phyloP scores from a whole-genome alignment of 2,329 filamentous ascomycete genomes.

The Eutypa lata region DNA sequence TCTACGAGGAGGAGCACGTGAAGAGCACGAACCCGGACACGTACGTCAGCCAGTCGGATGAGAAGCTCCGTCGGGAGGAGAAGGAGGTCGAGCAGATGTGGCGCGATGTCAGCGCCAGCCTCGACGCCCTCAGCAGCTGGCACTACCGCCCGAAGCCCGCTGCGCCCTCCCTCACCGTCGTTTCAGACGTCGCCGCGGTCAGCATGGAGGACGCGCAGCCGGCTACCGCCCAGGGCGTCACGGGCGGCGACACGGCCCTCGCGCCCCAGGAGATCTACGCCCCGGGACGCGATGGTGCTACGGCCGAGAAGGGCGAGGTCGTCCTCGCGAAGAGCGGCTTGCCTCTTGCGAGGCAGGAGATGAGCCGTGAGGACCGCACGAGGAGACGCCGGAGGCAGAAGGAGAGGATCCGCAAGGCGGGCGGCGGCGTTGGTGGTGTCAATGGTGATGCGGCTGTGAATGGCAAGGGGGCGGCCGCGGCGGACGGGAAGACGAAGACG shows the following conservation, averaged over 20 bases:
- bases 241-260: constrained; percentile 67
- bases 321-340: constrained; percentile 68
- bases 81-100: constrained; percentile 79
- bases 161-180: constrained; percentile 77
- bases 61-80: constrained; percentile 79
- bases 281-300: constrained; percentile 59
- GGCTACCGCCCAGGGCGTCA: constrained; percentile 71
- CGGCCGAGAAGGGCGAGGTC: constrained; percentile 64
- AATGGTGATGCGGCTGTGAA: constrained; percentile 5
- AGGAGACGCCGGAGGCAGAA: constrained; percentile 76
- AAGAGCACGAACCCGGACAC: constrained; percentile 72
- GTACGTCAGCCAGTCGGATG: constrained; percentile 77
- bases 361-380: constrained; percentile 81
- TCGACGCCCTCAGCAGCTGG: constrained; percentile 89
- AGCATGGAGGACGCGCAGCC: constrained; percentile 95
- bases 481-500: constrained; percentile 24
- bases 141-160: constrained; percentile 90
- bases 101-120: constrained; percentile 73
- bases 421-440: constrained; percentile 32
- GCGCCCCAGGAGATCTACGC: constrained; percentile 94
- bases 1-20: constrained; percentile 92
- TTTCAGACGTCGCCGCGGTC: constrained; percentile 87
- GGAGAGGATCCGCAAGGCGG: constrained; percentile 74
- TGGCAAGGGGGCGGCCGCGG: neutral
- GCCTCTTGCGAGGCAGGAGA: constrained; percentile 77